These are phyloP conservation scores for Fusarium ambrosium DNA, from an alignment of 2,329 filamentous ascomycete genomes.

Conservation along the genomic window DNA sequence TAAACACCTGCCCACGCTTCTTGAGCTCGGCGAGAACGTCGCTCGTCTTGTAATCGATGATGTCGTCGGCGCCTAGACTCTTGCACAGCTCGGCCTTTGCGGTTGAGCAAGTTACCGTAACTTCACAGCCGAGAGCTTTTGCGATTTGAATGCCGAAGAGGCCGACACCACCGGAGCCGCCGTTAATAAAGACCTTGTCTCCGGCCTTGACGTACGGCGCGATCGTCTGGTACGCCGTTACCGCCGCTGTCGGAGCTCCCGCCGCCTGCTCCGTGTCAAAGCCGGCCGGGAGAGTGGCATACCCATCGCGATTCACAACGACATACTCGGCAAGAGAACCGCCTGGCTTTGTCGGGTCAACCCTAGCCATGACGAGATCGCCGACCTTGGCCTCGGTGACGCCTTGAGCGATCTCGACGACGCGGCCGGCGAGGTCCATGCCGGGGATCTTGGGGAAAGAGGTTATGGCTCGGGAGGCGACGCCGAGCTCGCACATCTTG, in stretches of 20 bases:
- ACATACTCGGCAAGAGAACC: conserved; percentile 62
- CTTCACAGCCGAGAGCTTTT: conserved; percentile 71
- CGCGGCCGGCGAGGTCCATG: conserved; percentile 65
- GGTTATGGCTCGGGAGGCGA: conserved; percentile 51
- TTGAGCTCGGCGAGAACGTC: conserved; percentile 64
- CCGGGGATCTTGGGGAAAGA: conserved; percentile 59
- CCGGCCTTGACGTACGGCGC: conserved; percentile 62
- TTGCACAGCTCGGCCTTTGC: conserved; percentile 70
- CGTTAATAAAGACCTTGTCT: conserved; percentile 75
- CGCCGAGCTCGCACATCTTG: conserved; percentile 60
- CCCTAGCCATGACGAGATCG: conserved; percentile 60
- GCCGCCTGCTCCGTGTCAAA: conserved; percentile 59
- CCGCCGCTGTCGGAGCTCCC: conserved; percentile 58
- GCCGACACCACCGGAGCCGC: conserved; percentile 74
- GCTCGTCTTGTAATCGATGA: conserved; percentile 70
- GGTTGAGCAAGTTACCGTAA: conserved; percentile 72
- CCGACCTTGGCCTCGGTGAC: conserved; percentile 53
- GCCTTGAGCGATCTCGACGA: conserved; percentile 53
- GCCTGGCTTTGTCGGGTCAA: conserved; percentile 46
- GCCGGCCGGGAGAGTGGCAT: conserved; percentile 56
- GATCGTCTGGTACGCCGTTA: conserved; percentile 65
- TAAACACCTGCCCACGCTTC: conserved; percentile 61
- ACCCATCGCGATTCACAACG: conserved; percentile 49
- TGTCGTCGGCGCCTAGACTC: conserved; percentile 73
- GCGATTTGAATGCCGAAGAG: conserved; percentile 74